A percentile compares a stretch with the other conserved stretches of the same genome.
Conservation (phyloP, 306 rosid genomes). For the Cotoneaster glaucophyllus region DNA sequence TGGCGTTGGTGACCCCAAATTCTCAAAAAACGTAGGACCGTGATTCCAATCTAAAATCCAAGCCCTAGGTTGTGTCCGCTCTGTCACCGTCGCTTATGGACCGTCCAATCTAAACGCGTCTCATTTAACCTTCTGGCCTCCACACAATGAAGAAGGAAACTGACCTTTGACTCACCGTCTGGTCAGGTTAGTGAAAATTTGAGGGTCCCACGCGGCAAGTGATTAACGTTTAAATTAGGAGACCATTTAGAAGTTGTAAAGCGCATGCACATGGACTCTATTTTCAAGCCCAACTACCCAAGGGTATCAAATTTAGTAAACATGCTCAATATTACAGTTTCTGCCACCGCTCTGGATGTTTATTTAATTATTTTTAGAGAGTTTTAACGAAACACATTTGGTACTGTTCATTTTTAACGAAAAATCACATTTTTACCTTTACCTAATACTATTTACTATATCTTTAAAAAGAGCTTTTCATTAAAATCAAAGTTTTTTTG, state of each 20-base stretch:
- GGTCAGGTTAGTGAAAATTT: neutral
- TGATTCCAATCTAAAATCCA: neutral
- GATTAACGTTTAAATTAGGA: neutral
- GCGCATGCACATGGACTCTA: neutral
- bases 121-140: neutral
- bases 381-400: no score
- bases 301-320: neutral
- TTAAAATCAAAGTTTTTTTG: no score
- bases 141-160: neutral
- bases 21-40: neutral
- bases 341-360: neutral
- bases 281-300: neutral
- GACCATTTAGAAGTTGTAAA: neutral
- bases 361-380: neutral
- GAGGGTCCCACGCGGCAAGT: neutral
- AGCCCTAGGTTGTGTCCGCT: neutral
- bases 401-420: no score
- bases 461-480: no score
- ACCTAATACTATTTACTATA: no score
- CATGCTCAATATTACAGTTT: neutral
- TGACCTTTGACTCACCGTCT: neutral
- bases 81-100: neutral
- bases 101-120: slow-evolving; percentile 4
- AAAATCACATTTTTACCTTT: no score
- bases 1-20: neutral